Base-by-base conservation (phyloP, 805 yeast genomes). In the Candida anglica region DNA sequence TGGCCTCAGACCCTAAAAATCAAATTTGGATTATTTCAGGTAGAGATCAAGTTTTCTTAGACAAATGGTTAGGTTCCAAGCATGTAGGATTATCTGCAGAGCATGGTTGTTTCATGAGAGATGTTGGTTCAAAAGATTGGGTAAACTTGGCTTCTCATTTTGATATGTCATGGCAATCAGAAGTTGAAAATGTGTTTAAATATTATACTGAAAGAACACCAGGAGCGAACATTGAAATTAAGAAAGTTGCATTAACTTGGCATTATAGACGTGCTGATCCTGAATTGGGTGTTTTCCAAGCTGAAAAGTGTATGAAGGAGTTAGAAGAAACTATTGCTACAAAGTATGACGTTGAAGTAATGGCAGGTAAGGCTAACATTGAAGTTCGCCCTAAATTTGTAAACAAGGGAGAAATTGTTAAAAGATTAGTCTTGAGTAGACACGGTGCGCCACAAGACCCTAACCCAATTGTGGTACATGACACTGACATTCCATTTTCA, bases 341-440 rank as follows among this genome's bases (percentile, higher is more conserved):
- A 19, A 72, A 74, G 15, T 84, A 77, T 51, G 96, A 87, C 41
- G 83, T 93, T 27, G 98, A 93, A 52, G 93, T 93, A 11, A 91
- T 93, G 97, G 71, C 83, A 10, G 99, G 99, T 30, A 93, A 93
- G 61, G 98, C 98, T 20, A 93, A 93, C 52, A 75, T 93, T 29
- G 99, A 93, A 62, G 98, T 93, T n/a, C 73, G 98, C 43, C 99
- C 99, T 10, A 77, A 78, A 39, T 85, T 88, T 56, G 87, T 91
- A 35, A 93, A 93, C 66, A 93, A 93, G 59, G 99, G 99, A 37
- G 98, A 91, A 59, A 93, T 93, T 50, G 98, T 86, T 23, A 83
- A 78, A 52, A 65, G 88, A 41, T 69, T 91, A 38, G 86, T 86
- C 8, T 63, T 78, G 48, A 74, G 75, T 36, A 70, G 74, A 14